A percentile compares a stretch with the other conserved stretches of the same genome.
Conservation (phyloP, 768 basidiomycete species). For the Termitomyces eurrhizus region DNA sequence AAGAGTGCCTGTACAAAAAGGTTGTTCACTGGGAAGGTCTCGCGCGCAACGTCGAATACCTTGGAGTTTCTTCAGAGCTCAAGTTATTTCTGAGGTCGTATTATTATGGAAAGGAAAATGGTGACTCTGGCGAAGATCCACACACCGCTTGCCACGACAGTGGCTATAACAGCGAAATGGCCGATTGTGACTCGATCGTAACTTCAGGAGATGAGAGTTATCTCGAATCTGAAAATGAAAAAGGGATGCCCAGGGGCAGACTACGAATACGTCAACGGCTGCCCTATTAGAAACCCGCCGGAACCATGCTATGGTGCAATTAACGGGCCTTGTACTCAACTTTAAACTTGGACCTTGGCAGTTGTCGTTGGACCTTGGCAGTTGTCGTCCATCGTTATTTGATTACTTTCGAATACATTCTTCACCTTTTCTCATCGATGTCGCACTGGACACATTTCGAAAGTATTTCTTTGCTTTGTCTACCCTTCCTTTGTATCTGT, state of each 20-base stretch:
- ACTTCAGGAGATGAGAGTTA: slow-evolving; percentile 6
- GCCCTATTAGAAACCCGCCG: slow-evolving; percentile 27
- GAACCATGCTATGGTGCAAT: slow-evolving; percentile 20
- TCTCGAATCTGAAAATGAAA: slow-evolving; percentile 29
- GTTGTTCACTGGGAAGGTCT: slow-evolving; percentile 81
- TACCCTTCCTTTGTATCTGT: not conserved
- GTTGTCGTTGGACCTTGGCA: not conserved
- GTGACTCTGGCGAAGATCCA: slow-evolving; percentile 13
- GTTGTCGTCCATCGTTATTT: slow-evolving; percentile 19
- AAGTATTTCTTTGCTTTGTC: not conserved
- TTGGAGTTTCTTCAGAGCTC: slow-evolving; percentile 71
- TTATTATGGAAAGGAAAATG: slow-evolving; percentile 37
- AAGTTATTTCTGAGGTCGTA: slow-evolving; percentile 74
- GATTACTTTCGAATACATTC: not conserved
- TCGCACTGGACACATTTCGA: not conserved
- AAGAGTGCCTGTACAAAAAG: slow-evolving; percentile 61
- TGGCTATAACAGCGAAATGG: slow-evolving; percentile 8
- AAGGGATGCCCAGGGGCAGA: slow-evolving; percentile 36
- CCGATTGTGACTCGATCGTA: slow-evolving; percentile 17
- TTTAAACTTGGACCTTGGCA: not conserved
- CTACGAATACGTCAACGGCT: slow-evolving; percentile 36
- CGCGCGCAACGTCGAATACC: slow-evolving; percentile 86
- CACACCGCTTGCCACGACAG: not conserved
- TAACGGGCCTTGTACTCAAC: slow-evolving; percentile 2
- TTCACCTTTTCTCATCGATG: too few relatives aligned